Base-by-base conservation (phyloP, 805 yeast genomes). In the Myxozyma geophila region DNA sequence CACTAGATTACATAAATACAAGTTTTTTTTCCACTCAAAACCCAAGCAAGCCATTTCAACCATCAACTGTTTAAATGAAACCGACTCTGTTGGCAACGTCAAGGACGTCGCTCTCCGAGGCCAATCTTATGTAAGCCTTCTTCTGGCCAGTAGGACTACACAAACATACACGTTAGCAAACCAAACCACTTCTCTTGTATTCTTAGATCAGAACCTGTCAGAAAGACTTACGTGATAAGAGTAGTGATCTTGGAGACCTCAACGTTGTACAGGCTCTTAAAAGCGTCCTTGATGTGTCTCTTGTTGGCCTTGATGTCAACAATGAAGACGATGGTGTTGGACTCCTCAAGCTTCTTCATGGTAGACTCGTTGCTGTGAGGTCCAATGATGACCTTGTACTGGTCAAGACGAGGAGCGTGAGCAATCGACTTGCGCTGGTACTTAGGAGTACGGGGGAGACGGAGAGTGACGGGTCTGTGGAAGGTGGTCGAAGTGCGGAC, bases 41-140 rank as follows among this genome's bases (percentile, higher is more conserved):
- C 54, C 43, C 54, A 37, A 50, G 28, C 43, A 50, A 36, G 40
- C 54, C 43, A 21, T 15, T 46, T 46, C 21, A 17, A 17, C 15
- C 21, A 37, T 50, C 13, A 35, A 54, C 51, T 53, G n/a, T 58
- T 62, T 52, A 64, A 52, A 64, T 64, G 61, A 64, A 64, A 85
- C 99, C 99, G 80, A 93, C 95, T 85, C 95, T 91, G 96, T 92
- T 92, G 81, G 99, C 99, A 82, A 95, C 92, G 82, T 95, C 99
- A 81, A 95, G 89, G 82, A 98, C 98, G 85, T 95, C 99, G 87
- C 87, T 89, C 83, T 95, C 99, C 81, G 97, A 93, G 79, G 98
- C 91, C 81, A 95, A 89, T 86, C 96, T 91, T 80, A 95, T 93
- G 87, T 89, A 95, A 80, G 99, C 99, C 88, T 95, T 95, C 91